phyloP scores from a whole-genome alignment of 805 yeast genomes.

The Pichia nakasei region DNA sequence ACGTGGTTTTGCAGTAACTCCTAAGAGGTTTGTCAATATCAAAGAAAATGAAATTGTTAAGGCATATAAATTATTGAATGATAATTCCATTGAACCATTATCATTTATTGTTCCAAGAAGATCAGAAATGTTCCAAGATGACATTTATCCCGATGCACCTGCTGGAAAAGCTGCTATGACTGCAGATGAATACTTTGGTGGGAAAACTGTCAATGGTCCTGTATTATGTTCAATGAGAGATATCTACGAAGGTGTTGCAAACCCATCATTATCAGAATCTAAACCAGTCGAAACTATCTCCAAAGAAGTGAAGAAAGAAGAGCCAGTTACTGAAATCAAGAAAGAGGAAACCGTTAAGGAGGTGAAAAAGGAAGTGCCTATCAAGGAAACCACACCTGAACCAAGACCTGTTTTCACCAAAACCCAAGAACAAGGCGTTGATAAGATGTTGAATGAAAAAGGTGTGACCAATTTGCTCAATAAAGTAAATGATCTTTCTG shows the following conservation, averaged over 20 bases:
- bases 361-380: not conserved
- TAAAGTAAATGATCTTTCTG: constrained; percentile 33
- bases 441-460: constrained; percentile 38
- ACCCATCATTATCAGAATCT: constrained; percentile 40
- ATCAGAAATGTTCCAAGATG: constrained; percentile 86
- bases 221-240: constrained; percentile 66
- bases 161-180: constrained; percentile 68
- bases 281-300: constrained; percentile 17
- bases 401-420: constrained; percentile 18
- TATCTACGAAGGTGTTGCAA: constrained; percentile 65
- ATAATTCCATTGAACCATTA: constrained; percentile 77
- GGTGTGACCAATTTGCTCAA: constrained; percentile 39
- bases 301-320: constrained; percentile 4
- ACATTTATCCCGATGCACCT: constrained; percentile 88
- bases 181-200: constrained; percentile 72
- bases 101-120: constrained; percentile 92
- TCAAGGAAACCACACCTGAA: not conserved
- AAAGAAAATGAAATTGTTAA: constrained; percentile 78
- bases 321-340: not conserved
- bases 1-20: constrained; percentile 89
- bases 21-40: constrained; percentile 71
- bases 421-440: constrained; percentile 33
- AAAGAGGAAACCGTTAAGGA: not conserved
- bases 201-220: constrained; percentile 79
- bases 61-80: constrained; percentile 82